Evolutionary conservation across 768 basidiomycete genomes (phyloP).

Genomic region (Suillus spraguei): DNA sequence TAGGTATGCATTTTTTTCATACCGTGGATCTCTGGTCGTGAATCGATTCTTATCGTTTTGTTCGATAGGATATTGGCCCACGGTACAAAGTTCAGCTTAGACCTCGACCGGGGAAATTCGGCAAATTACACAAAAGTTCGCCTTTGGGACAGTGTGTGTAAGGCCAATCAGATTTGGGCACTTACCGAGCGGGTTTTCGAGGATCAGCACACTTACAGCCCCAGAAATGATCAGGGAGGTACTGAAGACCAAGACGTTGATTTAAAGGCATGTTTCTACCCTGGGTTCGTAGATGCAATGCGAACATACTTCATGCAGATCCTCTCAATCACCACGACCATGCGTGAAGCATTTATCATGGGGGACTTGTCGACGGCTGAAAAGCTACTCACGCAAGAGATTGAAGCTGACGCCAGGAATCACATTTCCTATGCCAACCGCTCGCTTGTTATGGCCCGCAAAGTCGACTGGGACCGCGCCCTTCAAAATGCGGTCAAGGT

Average conservation of each 20-base stretch:
- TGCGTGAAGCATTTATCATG: background rate
- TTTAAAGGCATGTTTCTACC: background rate
- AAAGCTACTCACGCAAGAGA: background rate
- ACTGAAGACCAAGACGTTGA: slow-evolving; percentile 32
- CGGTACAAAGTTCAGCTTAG: slow-evolving; percentile 45
- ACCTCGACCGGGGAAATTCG: slow-evolving; percentile 48
- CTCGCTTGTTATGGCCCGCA: background rate
- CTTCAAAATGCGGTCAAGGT: background rate
- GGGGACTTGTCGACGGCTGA: background rate
- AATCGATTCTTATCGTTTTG: background rate
- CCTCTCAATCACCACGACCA: background rate
- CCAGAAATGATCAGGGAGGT: slow-evolving; percentile 52
- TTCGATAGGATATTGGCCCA: slow-evolving; percentile 46
- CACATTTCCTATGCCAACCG: background rate
- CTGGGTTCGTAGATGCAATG: background rate
- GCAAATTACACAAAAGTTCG: slow-evolving; percentile 41
- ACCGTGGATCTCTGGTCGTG: background rate
- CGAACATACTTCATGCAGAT: background rate
- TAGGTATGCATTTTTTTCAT: slow-evolving; percentile 38
- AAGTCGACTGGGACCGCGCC: background rate
- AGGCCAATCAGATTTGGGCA: background rate
- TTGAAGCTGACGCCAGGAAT: background rate
- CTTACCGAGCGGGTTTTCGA: slow-evolving; percentile 21
- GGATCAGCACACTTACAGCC: slow-evolving; percentile 41
- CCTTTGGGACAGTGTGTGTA: slow-evolving; percentile 40